phyloP scores from a whole-genome alignment of 345 rosid species.

The Chamaenerion angustifolium region DNA sequence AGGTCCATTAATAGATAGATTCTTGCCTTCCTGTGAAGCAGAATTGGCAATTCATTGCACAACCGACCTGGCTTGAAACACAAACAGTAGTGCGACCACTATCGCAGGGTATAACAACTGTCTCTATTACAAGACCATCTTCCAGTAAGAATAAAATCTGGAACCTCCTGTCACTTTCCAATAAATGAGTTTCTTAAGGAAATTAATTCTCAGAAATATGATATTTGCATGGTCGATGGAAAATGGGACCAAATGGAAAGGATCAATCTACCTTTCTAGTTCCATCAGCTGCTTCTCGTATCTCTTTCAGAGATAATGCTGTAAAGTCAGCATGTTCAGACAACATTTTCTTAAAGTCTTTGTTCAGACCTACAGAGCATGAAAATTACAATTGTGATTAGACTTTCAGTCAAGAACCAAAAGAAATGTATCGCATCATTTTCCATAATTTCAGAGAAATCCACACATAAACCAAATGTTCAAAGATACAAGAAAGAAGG shows the following conservation, averaged over 20 bases:
- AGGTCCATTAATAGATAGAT: not conserved
- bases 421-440: not conserved
- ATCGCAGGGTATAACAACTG: constrained; percentile 79
- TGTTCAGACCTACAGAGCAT: constrained; percentile 50
- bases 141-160: constrained; percentile 82
- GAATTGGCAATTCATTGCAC: constrained; percentile 96
- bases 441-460: too few species aligned
- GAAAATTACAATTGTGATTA: too few species aligned
- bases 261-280: constrained; percentile 59
- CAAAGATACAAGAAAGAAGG: not conserved
- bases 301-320: constrained; percentile 55
- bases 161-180: constrained; percentile 57
- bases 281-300: constrained; percentile 65
- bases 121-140: constrained; percentile 70
- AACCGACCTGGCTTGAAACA: constrained; percentile 90
- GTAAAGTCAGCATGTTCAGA: constrained; percentile 45
- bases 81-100: constrained; percentile 83
- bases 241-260: constrained; percentile 1
- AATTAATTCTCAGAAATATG: constrained; percentile 4
- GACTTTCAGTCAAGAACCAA: not conserved
- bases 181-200: constrained; percentile 39
- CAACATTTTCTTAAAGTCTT: constrained; percentile 72
- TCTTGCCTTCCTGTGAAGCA: constrained; percentile 80
- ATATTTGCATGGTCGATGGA: not conserved
- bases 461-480: not conserved